Percentiles rank a stretch among this genome's conserved stretches.
Conservation (phyloP, 1,139 yeast species). For the Pichia sp. region DNA sequence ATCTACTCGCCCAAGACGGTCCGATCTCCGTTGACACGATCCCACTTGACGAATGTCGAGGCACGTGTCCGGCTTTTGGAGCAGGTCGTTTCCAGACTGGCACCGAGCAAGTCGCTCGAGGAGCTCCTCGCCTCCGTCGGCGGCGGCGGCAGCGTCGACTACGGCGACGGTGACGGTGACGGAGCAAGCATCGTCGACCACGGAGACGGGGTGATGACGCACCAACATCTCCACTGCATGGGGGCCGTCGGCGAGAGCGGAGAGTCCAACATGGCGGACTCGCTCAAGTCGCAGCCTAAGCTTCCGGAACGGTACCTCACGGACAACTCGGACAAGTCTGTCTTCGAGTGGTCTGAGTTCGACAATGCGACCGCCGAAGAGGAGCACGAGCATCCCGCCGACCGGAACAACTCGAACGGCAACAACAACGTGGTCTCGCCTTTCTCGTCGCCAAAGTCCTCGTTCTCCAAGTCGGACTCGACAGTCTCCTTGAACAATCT, state of each 20-base stretch:
- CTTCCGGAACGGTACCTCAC: conserved; percentile 41
- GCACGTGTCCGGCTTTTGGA: conserved; percentile 55
- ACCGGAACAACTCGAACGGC: neutral
- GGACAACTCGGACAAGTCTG: conserved; percentile 35
- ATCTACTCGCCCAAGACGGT: conserved; percentile 67
- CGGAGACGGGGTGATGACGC: neutral
- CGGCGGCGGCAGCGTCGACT: neutral
- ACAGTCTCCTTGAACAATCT: conserved; percentile 9
- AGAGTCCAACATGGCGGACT: neutral
- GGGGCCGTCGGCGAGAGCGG: no score
- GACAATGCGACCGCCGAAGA: conserved; percentile 8
- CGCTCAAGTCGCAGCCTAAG: conserved; percentile 19
- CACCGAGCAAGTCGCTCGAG: conserved; percentile 41
- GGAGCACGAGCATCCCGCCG: neutral
- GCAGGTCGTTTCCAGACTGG: conserved; percentile 41
- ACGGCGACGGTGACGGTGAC: neutral
- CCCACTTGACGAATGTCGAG: conserved; percentile 74
- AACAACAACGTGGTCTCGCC: conserved; percentile 16
- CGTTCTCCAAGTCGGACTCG: conserved; percentile 13
- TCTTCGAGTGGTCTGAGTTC: conserved; percentile 50
- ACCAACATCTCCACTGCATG: no score
- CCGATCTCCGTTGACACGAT: conserved; percentile 77
- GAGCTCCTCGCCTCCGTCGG: neutral
- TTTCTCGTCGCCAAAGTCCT: conserved; percentile 15
- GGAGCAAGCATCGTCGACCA: no score